Evolutionary conservation across 495 filamentous ascomycete species (phyloP).

Genomic region (Pseudotulostoma volvatum): DNA sequence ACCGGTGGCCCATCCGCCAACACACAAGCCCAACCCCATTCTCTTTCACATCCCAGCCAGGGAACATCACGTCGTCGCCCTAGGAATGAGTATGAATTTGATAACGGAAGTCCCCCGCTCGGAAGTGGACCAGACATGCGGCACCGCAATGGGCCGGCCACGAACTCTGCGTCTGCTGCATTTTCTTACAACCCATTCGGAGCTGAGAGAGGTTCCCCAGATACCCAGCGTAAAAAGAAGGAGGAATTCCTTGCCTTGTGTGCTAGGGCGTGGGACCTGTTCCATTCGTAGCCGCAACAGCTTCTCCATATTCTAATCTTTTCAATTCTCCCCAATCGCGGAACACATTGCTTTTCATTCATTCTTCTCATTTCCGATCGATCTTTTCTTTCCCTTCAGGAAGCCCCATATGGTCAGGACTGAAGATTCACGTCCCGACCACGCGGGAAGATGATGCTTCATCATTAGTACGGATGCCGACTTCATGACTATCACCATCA

Average conservation of each 20-base stretch:
- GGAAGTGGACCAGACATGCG: constrained; percentile 27
- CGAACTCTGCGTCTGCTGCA: constrained; percentile 43
- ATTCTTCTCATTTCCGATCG: background rate
- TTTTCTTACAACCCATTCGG: constrained; percentile 53
- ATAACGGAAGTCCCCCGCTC: constrained; percentile 37
- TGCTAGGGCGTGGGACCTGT: constrained; percentile 84
- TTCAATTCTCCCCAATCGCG: background rate
- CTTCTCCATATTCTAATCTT: constrained; percentile 1
- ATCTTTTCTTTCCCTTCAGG: background rate
- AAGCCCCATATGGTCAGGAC: constrained; percentile 3
- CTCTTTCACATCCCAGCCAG: constrained; percentile 17
- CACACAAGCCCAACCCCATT: constrained; percentile 9
- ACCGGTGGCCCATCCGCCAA: constrained; percentile 6
- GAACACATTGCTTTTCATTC: too few relatives aligned
- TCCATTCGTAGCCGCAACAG: constrained; percentile 68
- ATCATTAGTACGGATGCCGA: too few relatives aligned
- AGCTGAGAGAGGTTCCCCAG: constrained; percentile 63
- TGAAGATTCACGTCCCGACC: too few relatives aligned
- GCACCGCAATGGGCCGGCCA: constrained; percentile 46
- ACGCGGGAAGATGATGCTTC: too few relatives aligned
- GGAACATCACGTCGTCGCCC: constrained; percentile 52
- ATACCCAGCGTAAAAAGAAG: constrained; percentile 73
- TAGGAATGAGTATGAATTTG: constrained; percentile 79
- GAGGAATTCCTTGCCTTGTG: constrained; percentile 86
- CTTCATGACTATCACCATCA: too few relatives aligned